Base-by-base conservation (phyloP, 768 basidiomycete species). In the Phallus indusiatus region DNA sequence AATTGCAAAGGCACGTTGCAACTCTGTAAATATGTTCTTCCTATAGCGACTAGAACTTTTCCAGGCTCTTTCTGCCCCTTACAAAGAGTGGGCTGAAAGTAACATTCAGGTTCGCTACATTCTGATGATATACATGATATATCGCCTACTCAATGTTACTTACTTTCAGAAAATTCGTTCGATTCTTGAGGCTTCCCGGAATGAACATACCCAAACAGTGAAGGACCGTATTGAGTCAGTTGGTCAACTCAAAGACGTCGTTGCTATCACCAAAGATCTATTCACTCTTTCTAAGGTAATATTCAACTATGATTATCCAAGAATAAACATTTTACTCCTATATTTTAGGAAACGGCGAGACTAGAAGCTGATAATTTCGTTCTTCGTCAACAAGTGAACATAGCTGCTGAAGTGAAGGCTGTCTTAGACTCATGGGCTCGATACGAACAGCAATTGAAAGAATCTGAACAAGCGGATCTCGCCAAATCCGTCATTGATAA, bases 371-470 rank as follows among this genome's bases (percentile, higher is more conserved):
- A 90, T 66, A 85, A 88, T 60, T 99, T 98, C 67, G 84, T 88
- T 50, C 90, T 92, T 70, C 81, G 84, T 66, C 96, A 99, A 78
- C 88, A 91, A 73, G 84, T 86, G 60, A 84, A 82, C 47, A 76
- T 98, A 68, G 84, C 94, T 33, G 63, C 88, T 48, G 96, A 99
- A 76, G 76, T 97, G 69, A 98, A 97, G 76, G 67, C 86, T 33
- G 94, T 98, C 46, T 83, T 99, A 59, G 96, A 98, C 78, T 90
- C 89, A 71, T 96, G 94, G 94, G 95, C 94, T 59, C 89, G 96
- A 70, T 94, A 85, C 74, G 95, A 98, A 78, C 94, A 96, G 70
- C 91, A 94, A 71, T 79, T 84, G 69, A 93, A 96, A 79, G 94
- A 99, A 79, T 88, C 82, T 68, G 93, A 99, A 77, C 96, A 99